Conservation (phyloP, 1,284 basidiomycete species). For the Pascua guehoae region DNA sequence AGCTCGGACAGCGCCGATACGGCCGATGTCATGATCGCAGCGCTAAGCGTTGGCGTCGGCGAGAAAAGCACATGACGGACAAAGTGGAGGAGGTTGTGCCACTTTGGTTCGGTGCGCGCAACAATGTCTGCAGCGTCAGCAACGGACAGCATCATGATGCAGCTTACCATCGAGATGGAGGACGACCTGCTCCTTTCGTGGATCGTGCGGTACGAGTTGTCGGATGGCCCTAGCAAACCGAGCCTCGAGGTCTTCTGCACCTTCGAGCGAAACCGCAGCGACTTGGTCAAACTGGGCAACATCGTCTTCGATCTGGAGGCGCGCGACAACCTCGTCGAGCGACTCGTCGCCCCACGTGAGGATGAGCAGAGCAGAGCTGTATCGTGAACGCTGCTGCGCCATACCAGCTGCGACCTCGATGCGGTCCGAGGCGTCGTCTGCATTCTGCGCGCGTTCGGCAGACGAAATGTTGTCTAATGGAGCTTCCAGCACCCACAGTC, state of each 20-base stretch:
- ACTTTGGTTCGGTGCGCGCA: slow-evolving; percentile 11
- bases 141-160: too few relatives aligned
- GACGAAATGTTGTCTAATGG: slow-evolving; percentile 17
- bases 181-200: slow-evolving; percentile 21
- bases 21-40: neutral
- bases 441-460: slow-evolving; percentile 14
- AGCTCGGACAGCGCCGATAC: neutral
- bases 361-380: slow-evolving; percentile 27
- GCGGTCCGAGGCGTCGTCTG: slow-evolving; percentile 32
- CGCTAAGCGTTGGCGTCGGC: neutral
- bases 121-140: slow-evolving; percentile 12
- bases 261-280: slow-evolving; percentile 25
- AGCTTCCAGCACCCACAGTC: slow-evolving; percentile 34
- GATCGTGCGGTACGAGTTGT: slow-evolving; percentile 14
- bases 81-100: slow-evolving; percentile 18
- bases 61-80: slow-evolving; percentile 7
- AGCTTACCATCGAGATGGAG: slow-evolving; percentile 23
- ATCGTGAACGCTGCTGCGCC: slow-evolving; percentile 19
- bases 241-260: slow-evolving; percentile 30
- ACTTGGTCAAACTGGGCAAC: slow-evolving; percentile 24
- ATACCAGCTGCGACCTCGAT: slow-evolving; percentile 22
- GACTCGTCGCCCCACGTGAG: slow-evolving; percentile 41
- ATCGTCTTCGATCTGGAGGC: slow-evolving; percentile 27
- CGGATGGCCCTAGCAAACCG: slow-evolving; percentile 19
- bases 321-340: slow-evolving; percentile 26